Evolutionary conservation across 768 basidiomycete genomes (phyloP), one percentile per base, ranked within the genome.

Genomic region (Imleria badia): DNA sequence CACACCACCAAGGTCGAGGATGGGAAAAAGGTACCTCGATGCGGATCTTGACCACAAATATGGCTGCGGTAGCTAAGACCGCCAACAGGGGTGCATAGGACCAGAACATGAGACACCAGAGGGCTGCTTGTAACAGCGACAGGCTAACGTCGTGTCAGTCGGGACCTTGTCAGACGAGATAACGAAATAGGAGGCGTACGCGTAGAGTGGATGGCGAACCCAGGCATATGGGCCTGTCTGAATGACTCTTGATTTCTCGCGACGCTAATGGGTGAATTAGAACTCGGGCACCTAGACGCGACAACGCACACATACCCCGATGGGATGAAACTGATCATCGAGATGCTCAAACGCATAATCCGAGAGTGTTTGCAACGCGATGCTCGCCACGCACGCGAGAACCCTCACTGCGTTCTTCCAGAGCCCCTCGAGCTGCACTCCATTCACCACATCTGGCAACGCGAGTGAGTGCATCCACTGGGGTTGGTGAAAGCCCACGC

Each of bases 151-250:
- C 43, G 1, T 3, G 47, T 49, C 17, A 42, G 29, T 20, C 39
- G 2, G 11, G 7, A 9, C 29, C 20, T 20, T 1, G 20, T 13
- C 15, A 5, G 19, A 14, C 33, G 40, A 26, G n/a, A 14, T 10
- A 12, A 13, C 2, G 5, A 9, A 17, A 17, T 14, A 0, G 13
- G 6, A 30, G 38, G 9, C 60, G 14, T 20, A 63, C 60, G 23
- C 5, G 22, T 62, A 62, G 23, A 58, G 19, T 1, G 60, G 60
- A 29, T 58, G 60, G 14, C 55, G 55, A 5, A 58, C 49, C 41
- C 44, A 45, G n/a, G 61, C 56, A 13, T 59, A 62, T 12, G 61
- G 52, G 2, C 60, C 60, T 1, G 60, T 48, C 35, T 59, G 55
- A 4, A 61, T 17, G 14, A 61, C 39, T 34, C 44, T 61, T 6